phyloP scores from a whole-genome alignment of 2,329 filamentous ascomycete genomes.

The Alternaria consortialis region DNA sequence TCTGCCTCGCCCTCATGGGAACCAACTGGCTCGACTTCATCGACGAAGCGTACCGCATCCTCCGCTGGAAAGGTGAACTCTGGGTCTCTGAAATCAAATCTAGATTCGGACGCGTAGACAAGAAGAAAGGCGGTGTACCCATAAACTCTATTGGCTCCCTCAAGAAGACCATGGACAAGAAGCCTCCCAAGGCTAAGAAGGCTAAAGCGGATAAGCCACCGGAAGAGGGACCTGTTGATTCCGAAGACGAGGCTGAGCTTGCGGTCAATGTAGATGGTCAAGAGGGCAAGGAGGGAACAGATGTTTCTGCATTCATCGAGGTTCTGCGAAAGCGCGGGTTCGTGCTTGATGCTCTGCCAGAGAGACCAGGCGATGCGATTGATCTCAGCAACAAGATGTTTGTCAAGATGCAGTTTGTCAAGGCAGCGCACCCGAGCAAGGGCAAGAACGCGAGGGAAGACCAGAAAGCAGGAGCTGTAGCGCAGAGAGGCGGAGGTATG shows the following conservation, averaged over 20 bases:
- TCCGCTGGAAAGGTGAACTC: slow-evolving; percentile 93
- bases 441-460: slow-evolving; percentile 72
- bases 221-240: slow-evolving; percentile 59
- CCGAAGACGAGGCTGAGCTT: slow-evolving; percentile 68
- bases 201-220: slow-evolving; percentile 59
- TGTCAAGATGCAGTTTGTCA: slow-evolving; percentile 94
- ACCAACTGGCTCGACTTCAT: slow-evolving; percentile 98
- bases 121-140: slow-evolving; percentile 58
- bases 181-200: slow-evolving; percentile 37
- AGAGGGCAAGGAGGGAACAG: slow-evolving; percentile 75
- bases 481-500: slow-evolving; percentile 53
- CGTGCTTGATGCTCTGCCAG: slow-evolving; percentile 65
- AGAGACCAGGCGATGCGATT: slow-evolving; percentile 70
- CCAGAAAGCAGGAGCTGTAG: slow-evolving; percentile 41
- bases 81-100: slow-evolving; percentile 98
- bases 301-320: slow-evolving; percentile 86
- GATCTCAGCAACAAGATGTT: slow-evolving; percentile 98
- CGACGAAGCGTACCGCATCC: slow-evolving; percentile 90
- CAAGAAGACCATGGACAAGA: slow-evolving; percentile 36
- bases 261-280: slow-evolving; percentile 71
- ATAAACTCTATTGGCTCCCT: slow-evolving; percentile 71
- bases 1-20: slow-evolving; percentile 97
- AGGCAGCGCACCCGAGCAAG: slow-evolving; percentile 75
- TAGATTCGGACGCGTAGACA: slow-evolving; percentile 74
- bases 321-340: slow-evolving; percentile 85